phyloP scores from a whole-genome alignment of 495 filamentous ascomycete species.

The Talaromyces trachyspermus region DNA sequence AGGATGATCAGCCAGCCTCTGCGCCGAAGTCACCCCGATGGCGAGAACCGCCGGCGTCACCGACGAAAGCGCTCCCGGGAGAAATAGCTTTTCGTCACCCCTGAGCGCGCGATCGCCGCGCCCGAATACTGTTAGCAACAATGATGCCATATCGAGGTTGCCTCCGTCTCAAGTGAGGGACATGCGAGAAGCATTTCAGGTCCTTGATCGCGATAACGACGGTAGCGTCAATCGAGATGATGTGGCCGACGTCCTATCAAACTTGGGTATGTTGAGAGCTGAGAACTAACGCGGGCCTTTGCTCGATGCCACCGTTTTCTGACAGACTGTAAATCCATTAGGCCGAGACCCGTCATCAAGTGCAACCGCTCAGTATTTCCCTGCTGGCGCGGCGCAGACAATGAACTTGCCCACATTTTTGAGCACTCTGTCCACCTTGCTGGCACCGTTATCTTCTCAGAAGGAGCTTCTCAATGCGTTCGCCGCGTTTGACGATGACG shows the following conservation, averaged over 20 bases:
- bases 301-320: too few relatives aligned
- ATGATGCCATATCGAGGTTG: slow-evolving; percentile 54
- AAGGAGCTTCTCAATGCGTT: slow-evolving; percentile 80
- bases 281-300: too few relatives aligned
- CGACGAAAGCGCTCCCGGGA: slow-evolving; percentile 25
- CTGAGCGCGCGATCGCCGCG: not conserved
- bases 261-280: slow-evolving; percentile 63
- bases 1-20: slow-evolving; percentile 24
- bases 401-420: slow-evolving; percentile 81
- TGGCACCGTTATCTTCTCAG: slow-evolving; percentile 62
- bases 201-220: slow-evolving; percentile 76
- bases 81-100: slow-evolving; percentile 5
- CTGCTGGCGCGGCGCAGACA: slow-evolving; percentile 53
- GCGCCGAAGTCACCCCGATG: slow-evolving; percentile 31
- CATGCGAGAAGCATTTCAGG: slow-evolving; percentile 79
- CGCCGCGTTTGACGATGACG: slow-evolving; percentile 90
- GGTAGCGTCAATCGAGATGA: slow-evolving; percentile 68
- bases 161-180: slow-evolving; percentile 62
- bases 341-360: slow-evolving; percentile 52
- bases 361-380: slow-evolving; percentile 69
- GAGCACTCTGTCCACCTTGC: slow-evolving; percentile 60
- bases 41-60: slow-evolving; percentile 33
- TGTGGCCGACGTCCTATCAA: slow-evolving; percentile 70
- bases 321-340: slow-evolving; percentile 12
- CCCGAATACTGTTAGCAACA: slow-evolving; percentile 10